Base-by-base conservation (phyloP, 306 rosid genomes). In the Prinsepia uniflora region DNA sequence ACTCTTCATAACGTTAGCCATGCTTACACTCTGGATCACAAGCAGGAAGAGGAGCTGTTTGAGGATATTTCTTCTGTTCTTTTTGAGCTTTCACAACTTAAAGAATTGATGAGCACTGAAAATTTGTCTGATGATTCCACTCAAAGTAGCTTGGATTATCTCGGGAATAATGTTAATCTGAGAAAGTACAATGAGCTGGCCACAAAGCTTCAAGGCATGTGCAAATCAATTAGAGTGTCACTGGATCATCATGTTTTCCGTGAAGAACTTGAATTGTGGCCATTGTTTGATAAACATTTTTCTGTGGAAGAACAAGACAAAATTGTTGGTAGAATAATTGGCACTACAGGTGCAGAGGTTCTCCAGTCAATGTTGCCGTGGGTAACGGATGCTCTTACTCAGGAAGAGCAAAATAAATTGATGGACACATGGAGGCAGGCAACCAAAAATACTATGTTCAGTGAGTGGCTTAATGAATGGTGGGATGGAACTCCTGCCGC, bases 361-460 rank as follows among this genome's bases (percentile, higher is more conserved):
- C 96, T 91, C 62, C 97, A 91, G 71, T 89, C 96, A 73, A 91
- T 91, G 96, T 79, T 91, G 75, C 97, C 97, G 0, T 91, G 97
- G 97, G 97, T 91, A 58, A 91, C 97, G 79, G 79, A 88, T 77
- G 97, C 96, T 57, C 97, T 91, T 69, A 91, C 93, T 67, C 81
- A 84, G 82, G 91, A 91, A 59, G 97, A 91, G 79, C 97, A 91
- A 72, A 91, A 84, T 87, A 82, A 84, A 78, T 52, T 89, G 93
- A 89, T 91, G 93, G 93, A 91, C 72, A 91, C 93, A 39, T 89
- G 96, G 97, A 91, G 89, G 81, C 97, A 91, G 78, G 97, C 96
- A 53, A 78, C 97, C 54, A 89, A 87, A 81, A 91, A 91, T 72
- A 91, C 96, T 7, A 91, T 91, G 97, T 91, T 91, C 85, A 89